phyloP scores from a whole-genome alignment of 2,329 filamentous ascomycete genomes.

The Fusarium tjaetaba region DNA sequence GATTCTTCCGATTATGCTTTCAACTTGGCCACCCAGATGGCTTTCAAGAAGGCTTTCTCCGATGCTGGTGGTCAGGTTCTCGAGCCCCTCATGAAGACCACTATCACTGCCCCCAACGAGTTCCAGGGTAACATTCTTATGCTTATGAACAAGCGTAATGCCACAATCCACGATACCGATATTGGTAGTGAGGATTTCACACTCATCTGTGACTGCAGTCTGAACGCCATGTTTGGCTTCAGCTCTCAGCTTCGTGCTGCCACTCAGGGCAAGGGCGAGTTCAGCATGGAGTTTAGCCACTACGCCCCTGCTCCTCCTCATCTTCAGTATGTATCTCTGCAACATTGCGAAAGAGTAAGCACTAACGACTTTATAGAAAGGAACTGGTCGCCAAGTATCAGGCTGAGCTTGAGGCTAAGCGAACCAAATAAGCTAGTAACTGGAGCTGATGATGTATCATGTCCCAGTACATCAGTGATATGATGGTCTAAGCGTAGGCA shows the following conservation, averaged over 20 bases:
- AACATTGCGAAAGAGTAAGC: not conserved
- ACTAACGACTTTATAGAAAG: conserved; percentile 54
- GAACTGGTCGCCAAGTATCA: conserved; percentile 68
- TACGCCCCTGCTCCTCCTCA: conserved; percentile 89
- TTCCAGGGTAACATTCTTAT: conserved; percentile 98
- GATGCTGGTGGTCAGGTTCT: conserved; percentile 84
- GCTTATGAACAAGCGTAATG: conserved; percentile 95
- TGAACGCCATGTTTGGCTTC: conserved; percentile 99
- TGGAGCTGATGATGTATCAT: not conserved
- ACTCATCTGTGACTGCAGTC: conserved; percentile 86
- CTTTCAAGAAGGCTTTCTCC: conserved; percentile 92
- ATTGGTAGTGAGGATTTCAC: conserved; percentile 95
- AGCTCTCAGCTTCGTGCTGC: conserved; percentile 89
- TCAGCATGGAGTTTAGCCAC: conserved; percentile 98
- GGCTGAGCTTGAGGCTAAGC: conserved; percentile 67
- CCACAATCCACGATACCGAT: conserved; percentile 94
- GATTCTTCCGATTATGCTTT: conserved; percentile 98
- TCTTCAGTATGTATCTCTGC: conserved; percentile 74
- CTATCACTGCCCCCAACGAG: conserved; percentile 93
- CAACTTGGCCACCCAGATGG: conserved; percentile 92
- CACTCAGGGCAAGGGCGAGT: conserved; percentile 98
- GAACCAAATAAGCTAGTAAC: conserved; percentile 57
- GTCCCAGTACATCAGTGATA: conserved; percentile 2
- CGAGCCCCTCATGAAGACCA: conserved; percentile 98
- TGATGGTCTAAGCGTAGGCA: conserved; percentile 9